Percentiles rank a stretch among this genome's conserved stretches.
Conservation (phyloP, 306 rosid genomes). For the Benincasa hispida region DNA sequence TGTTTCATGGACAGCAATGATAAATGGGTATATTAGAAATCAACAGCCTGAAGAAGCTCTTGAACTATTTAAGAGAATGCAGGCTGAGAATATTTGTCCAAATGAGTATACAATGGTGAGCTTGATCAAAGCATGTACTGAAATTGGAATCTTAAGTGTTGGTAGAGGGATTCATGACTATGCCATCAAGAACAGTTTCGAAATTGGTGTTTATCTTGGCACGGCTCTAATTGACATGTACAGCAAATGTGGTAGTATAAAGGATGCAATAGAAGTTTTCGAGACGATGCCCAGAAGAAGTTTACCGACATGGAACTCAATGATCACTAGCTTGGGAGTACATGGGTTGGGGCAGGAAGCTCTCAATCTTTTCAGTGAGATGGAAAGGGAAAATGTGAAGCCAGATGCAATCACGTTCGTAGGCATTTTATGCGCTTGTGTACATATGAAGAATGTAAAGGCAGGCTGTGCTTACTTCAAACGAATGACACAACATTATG, state of each 20-base stretch:
- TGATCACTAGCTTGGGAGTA: constrained; percentile 68
- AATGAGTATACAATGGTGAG: constrained; percentile 51
- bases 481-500: constrained; percentile 35
- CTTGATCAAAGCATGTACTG: constrained; percentile 50
- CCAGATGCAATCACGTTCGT: constrained; percentile 27
- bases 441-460: constrained; percentile 14
- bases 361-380: constrained; percentile 26
- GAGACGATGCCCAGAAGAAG: constrained; percentile 28
- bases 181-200: constrained; percentile 30
- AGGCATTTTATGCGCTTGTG: constrained; percentile 20
- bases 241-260: constrained; percentile 57
- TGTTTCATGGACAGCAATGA: constrained; percentile 64
- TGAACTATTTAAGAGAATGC: constrained; percentile 48
- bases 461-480: constrained; percentile 9
- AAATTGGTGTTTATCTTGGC: constrained; percentile 37
- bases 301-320: constrained; percentile 61
- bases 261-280: constrained; percentile 39
- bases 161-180: constrained; percentile 47
- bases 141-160: constrained; percentile 39
- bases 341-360: constrained; percentile 52
- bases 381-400: constrained; percentile 23
- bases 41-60: constrained; percentile 36
- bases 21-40: constrained; percentile 38
- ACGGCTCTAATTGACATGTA: constrained; percentile 64
- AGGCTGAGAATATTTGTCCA: constrained; percentile 33